Conservation (phyloP, 257 asterid genomes). For the Hygrophila difformis region DNA sequence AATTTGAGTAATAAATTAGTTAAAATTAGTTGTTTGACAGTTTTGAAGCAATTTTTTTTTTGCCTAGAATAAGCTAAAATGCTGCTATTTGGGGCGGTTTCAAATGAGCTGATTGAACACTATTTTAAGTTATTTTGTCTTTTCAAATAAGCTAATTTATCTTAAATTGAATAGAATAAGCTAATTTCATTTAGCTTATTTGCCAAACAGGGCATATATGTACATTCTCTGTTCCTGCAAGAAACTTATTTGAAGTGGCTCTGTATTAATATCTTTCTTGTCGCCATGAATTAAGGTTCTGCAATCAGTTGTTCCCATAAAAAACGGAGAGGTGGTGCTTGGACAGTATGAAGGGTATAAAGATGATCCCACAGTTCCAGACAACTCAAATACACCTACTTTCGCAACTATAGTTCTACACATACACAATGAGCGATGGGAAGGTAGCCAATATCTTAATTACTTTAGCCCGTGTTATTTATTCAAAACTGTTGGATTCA, state of each 20-base stretch:
- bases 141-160: neutral
- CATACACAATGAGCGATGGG: conserved; percentile 91
- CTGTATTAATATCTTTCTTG: conserved; percentile 11
- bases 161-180: too few relatives aligned
- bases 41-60: too few relatives aligned
- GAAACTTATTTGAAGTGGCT: too few relatives aligned
- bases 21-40: too few relatives aligned
- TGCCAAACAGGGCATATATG: too few relatives aligned
- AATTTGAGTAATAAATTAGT: too few relatives aligned
- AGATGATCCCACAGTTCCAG: conserved; percentile 93
- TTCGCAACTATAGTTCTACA: conserved; percentile 65
- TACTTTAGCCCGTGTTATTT: neutral
- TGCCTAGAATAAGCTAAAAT: too few relatives aligned
- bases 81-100: too few relatives aligned
- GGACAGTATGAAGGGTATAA: conserved; percentile 94
- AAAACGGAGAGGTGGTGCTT: conserved; percentile 86
- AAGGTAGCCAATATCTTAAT: conserved; percentile 41
- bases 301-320: conserved; percentile 77
- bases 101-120: neutral
- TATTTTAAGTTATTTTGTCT: neutral
- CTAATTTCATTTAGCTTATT: too few relatives aligned
- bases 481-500: neutral
- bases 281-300: conserved; percentile 54
- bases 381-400: conserved; percentile 84
- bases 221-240: too few relatives aligned